Conservation (phyloP, 129 eudicot species). For the Lactuca sativa region DNA sequence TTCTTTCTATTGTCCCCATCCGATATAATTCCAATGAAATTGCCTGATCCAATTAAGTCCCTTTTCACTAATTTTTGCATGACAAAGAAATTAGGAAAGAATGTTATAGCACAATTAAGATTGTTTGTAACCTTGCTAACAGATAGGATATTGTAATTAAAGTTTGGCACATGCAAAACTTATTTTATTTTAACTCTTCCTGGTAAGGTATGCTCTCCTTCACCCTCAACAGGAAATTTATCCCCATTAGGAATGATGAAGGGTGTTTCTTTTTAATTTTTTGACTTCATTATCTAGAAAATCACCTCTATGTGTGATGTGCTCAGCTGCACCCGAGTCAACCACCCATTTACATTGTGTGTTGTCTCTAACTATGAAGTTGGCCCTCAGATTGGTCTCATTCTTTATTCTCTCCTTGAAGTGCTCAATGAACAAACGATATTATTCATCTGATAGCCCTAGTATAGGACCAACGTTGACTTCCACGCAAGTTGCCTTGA, state of each 20-base stretch:
- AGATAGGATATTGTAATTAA: background rate
- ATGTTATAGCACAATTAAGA: background rate
- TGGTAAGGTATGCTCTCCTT: background rate
- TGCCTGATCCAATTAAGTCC: background rate
- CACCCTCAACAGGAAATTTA: background rate
- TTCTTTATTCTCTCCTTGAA: background rate
- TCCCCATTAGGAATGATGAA: background rate
- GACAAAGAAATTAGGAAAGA: background rate
- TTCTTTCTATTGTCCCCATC: background rate
- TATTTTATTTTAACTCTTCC: background rate
- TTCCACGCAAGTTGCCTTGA: background rate
- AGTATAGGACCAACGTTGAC: background rate
- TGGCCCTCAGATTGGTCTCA: background rate
- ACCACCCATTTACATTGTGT: background rate
- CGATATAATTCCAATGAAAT: background rate
- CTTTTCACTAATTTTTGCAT: background rate
- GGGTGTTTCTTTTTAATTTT: background rate
- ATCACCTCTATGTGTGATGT: background rate
- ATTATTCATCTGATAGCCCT: background rate
- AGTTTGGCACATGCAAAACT: background rate
- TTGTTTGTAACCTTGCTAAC: background rate
- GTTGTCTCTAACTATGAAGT: background rate
- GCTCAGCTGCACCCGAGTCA: background rate
- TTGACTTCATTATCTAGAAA: conserved; percentile 3
- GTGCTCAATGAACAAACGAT: background rate